Conservation (phyloP, 208 protist species). For the Crithidia mellificae region DNA sequence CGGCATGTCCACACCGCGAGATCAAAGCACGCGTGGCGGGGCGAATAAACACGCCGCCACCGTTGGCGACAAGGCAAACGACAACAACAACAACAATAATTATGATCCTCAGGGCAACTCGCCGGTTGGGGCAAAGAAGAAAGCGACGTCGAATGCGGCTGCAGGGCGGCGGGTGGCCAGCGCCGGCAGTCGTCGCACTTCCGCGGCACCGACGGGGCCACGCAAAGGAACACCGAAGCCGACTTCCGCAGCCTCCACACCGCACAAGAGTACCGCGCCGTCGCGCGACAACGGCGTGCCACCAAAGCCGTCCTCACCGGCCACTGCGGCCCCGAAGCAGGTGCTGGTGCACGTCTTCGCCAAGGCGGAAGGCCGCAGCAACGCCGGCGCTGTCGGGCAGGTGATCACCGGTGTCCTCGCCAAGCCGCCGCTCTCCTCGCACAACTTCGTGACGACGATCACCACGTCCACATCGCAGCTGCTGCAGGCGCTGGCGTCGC, state of each 20-base stretch:
- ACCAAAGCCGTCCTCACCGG: constrained; percentile 2
- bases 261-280: neutral
- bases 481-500: constrained; percentile 19
- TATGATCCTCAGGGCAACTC: neutral
- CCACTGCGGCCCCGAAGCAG: constrained; percentile 2
- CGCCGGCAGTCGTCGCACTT: neutral
- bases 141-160: neutral
- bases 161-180: constrained; percentile 1
- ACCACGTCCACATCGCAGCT: constrained; percentile 49
- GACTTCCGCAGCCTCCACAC: neutral
- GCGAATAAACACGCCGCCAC: neutral
- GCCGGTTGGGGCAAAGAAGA: neutral
- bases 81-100: too few species aligned
- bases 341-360: constrained; percentile 60
- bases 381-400: constrained; percentile 37
- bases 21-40: neutral
- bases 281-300: neutral
- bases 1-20: neutral
- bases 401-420: constrained; percentile 43
- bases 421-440: constrained; percentile 38
- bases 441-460: constrained; percentile 46
- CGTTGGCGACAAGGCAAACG: neutral
- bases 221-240: constrained; percentile 2
- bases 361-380: constrained; percentile 15
- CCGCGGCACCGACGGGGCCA: neutral